Evolutionary conservation across 2,329 filamentous ascomycete species (phyloP).

Genomic region (Claviceps capensis): DNA sequence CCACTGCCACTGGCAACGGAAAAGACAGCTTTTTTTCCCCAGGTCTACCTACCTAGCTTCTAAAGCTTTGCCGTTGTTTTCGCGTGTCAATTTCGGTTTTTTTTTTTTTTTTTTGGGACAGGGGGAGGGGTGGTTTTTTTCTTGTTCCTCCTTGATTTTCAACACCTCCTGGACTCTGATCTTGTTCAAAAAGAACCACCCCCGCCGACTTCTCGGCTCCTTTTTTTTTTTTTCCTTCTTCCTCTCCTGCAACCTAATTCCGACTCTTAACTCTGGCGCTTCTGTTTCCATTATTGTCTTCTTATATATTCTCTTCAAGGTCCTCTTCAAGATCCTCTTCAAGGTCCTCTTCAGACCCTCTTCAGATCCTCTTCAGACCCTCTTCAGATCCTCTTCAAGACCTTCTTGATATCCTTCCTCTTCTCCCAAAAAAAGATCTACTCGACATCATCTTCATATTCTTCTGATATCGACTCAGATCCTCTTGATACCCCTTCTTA

Average conservation of each 20-base stretch:
- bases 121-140: constrained; percentile 11
- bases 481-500: background rate
- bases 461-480: constrained; percentile 39
- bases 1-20: background rate
- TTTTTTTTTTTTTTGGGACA: background rate
- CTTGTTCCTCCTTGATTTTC: constrained; percentile 12
- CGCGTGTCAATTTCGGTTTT: background rate
- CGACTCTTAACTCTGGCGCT: background rate
- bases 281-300: background rate
- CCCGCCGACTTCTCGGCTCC: constrained; percentile 9
- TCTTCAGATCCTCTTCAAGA: too few species aligned
- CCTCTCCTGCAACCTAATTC: background rate
- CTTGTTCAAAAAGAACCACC: constrained; percentile 6
- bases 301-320: background rate
- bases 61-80: constrained; percentile 2
- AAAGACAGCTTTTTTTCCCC: background rate
- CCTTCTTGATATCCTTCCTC: too few species aligned
- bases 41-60: constrained; percentile 1
- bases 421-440: too few species aligned
- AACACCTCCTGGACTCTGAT: constrained; percentile 11
- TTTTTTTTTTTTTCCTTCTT: constrained; percentile 12
- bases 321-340: too few species aligned
- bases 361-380: too few species aligned
- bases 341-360: too few species aligned
- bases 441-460: background rate